A percentile compares a stretch with the other conserved stretches of the same genome.
Evolutionary conservation across 1,139 yeast genomes (phyloP).

Genomic region (Pichia sp.): DNA sequence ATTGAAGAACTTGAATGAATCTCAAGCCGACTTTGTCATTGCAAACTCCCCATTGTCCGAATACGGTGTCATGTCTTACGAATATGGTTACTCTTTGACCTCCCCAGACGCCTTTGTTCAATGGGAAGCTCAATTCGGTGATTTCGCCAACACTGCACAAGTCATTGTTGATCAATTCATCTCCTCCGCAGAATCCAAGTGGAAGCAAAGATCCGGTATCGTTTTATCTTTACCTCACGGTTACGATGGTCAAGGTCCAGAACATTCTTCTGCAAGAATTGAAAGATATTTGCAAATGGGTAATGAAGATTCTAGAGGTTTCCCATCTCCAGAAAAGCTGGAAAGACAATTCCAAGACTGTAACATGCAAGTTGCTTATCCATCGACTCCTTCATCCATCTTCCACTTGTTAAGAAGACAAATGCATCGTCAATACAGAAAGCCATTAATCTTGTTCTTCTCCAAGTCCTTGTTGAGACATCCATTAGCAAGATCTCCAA

Average conservation of each 20-base stretch:
- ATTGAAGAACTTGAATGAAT: slow-evolving; percentile 68
- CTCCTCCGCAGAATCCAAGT: slow-evolving; percentile 95
- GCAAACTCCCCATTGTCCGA: slow-evolving; percentile 97
- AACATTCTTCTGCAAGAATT: slow-evolving; percentile 96
- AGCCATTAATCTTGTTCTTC: slow-evolving; percentile 85
- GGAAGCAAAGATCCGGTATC: slow-evolving; percentile 98
- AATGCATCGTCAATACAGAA: slow-evolving; percentile 99
- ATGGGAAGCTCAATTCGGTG: slow-evolving; percentile 99
- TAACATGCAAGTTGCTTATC: slow-evolving; percentile 97
- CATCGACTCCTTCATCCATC: slow-evolving; percentile 94
- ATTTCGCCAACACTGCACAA: slow-evolving; percentile 98
- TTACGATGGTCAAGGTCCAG: slow-evolving; percentile 99
- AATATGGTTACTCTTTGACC: slow-evolving; percentile 96
- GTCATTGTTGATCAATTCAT: slow-evolving; percentile 95
- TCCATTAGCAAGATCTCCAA: slow-evolving; percentile 88
- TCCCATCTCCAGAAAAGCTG: slow-evolving; percentile 85
- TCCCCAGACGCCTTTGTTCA: slow-evolving; percentile 95
- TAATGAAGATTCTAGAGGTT: slow-evolving; percentile 91
- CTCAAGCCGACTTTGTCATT: slow-evolving; percentile 83
- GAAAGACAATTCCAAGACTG: slow-evolving; percentile 98
- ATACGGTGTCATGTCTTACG: slow-evolving; percentile 98
- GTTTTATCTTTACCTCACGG: slow-evolving; percentile 97
- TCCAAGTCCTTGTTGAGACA: slow-evolving; percentile 95
- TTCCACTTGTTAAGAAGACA: slow-evolving; percentile 98
- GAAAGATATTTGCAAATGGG: slow-evolving; percentile 96